Percentiles rank a stretch among this genome's conserved stretches.
Conservation (phyloP, 2,329 filamentous ascomycete species). For the Colletotrichum eleusines region DNA sequence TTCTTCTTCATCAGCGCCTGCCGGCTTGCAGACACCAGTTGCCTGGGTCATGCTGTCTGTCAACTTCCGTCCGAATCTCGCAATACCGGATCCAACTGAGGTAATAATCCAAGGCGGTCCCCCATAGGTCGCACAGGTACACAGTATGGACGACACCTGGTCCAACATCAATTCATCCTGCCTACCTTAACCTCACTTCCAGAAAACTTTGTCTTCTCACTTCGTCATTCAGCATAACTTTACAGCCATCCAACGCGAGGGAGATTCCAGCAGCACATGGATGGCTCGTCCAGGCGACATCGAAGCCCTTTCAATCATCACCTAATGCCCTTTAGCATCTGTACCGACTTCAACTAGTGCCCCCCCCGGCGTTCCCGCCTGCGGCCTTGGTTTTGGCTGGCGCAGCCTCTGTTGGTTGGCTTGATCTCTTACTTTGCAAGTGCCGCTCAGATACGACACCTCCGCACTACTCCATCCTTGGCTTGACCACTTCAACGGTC, state of each 20-base stretch:
- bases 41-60: conserved; percentile 1
- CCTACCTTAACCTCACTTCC: background rate
- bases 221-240: background rate
- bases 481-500: conserved; percentile 23
- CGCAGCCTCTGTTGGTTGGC: background rate
- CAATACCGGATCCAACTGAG: background rate
- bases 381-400: conserved; percentile 8
- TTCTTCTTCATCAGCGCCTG: background rate
- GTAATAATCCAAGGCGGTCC: too few relatives aligned
- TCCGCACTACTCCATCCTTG: conserved; percentile 9
- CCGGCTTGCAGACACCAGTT: background rate
- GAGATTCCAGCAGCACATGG: background rate
- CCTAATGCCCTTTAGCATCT: background rate
- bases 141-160: too few relatives aligned
- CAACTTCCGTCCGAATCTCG: background rate
- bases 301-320: conserved; percentile 11
- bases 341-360: conserved; percentile 7
- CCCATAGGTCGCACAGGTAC: too few relatives aligned
- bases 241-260: background rate
- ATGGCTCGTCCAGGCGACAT: background rate
- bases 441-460: conserved; percentile 17
- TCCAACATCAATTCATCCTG: too few relatives aligned
- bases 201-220: background rate
- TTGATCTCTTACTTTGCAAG: background rate
- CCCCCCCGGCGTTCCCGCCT: conserved; percentile 8